phyloP scores from a whole-genome alignment of 2,329 filamentous ascomycete genomes.

The Phyllosticta citribraziliensis region DNA sequence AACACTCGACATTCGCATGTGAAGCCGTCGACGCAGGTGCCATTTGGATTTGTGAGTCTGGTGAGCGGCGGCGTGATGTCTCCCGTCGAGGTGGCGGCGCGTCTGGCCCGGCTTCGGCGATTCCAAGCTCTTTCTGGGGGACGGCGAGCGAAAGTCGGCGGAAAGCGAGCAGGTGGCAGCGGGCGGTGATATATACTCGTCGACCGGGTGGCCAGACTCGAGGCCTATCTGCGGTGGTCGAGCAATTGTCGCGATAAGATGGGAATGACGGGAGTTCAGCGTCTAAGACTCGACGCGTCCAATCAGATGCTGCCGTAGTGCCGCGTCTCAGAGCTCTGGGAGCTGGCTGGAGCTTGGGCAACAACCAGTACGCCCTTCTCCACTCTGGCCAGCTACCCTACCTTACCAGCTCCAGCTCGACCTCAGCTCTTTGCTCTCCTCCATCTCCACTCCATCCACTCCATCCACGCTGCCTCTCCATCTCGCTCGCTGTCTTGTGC shows the following conservation, averaged over 20 bases:
- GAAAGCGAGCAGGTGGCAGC: background rate
- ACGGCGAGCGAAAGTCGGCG: background rate
- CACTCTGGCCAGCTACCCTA: background rate
- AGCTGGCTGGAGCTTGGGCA: background rate
- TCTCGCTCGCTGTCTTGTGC: background rate
- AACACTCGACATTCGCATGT: background rate
- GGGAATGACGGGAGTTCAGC: background rate
- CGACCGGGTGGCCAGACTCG: background rate
- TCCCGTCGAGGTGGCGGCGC: background rate
- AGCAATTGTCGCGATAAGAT: background rate
- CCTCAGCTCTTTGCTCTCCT: background rate
- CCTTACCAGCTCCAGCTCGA: background rate
- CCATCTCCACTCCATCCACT: background rate
- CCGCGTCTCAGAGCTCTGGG: background rate
- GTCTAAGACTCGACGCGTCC: background rate
- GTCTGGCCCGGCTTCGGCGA: background rate
- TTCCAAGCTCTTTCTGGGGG: background rate
- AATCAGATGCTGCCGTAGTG: background rate
- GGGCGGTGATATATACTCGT: background rate
- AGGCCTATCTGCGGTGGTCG: background rate
- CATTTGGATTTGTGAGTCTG: background rate
- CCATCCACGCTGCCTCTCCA: background rate
- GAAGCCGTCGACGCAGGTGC: background rate
- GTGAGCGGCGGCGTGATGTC: background rate
- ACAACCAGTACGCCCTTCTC: background rate